Conservation (phyloP, 2,329 filamentous ascomycete species). For the Fusarium irregulare region DNA sequence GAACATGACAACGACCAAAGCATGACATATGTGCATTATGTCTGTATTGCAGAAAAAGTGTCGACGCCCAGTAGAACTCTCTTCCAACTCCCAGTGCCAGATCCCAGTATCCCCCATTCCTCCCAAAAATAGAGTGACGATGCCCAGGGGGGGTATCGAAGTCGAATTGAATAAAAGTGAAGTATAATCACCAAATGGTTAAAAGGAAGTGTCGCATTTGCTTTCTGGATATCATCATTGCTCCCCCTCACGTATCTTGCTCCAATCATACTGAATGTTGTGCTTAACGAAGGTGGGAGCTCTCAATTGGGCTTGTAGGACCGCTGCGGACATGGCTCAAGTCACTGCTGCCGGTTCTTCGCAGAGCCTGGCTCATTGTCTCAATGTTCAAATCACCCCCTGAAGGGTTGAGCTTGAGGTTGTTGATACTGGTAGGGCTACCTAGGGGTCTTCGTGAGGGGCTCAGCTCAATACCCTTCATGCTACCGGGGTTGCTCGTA, state of each 20-base stretch:
- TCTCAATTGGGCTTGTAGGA: constrained; percentile 68
- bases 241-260: constrained; percentile 7
- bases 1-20: constrained; percentile 30
- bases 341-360: constrained; percentile 87
- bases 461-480: constrained; percentile 79
- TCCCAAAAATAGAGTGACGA: constrained; percentile 37
- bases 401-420: constrained; percentile 54
- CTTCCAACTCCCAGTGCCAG: constrained; percentile 49
- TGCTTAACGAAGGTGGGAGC: constrained; percentile 46
- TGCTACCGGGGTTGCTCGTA: constrained; percentile 78
- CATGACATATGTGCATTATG: constrained; percentile 36
- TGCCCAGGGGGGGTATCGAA: constrained; percentile 27
- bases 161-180: constrained; percentile 39
- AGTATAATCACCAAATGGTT: constrained; percentile 34
- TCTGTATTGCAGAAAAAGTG: constrained; percentile 30
- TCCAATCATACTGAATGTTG: not conserved
- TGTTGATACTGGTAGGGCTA: constrained; percentile 70
- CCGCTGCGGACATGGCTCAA: constrained; percentile 68
- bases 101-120: constrained; percentile 42
- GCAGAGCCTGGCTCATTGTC: constrained; percentile 90
- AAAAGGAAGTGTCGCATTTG: constrained; percentile 34
- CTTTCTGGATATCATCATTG: constrained; percentile 35
- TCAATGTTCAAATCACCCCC: constrained; percentile 83
- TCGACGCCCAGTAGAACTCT: constrained; percentile 45
- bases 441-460: constrained; percentile 69